Evolutionary conservation across 192 early-diverging fungal genomes (phyloP), one percentile per base, ranked within the genome.

Genomic region (Coemansia sp.): DNA sequence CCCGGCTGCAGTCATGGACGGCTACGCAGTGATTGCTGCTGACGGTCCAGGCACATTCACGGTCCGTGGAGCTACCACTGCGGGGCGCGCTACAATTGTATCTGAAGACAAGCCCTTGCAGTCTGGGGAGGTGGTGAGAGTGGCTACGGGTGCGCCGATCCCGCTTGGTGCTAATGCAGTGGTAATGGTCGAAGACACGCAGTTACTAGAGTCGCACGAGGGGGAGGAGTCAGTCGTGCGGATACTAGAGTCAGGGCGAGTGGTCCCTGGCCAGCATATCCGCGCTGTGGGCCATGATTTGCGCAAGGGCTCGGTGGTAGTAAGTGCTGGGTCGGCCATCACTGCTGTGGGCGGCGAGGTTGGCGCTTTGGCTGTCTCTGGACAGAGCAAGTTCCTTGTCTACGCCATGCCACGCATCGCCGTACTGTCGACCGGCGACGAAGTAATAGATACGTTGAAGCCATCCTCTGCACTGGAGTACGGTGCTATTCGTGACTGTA

Each of bases 151-250:
- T 13, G 97, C 93, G 0, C 87, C 92, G 34, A 66, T 99, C 6
- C 96, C 95, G 2, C 76, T 73, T 3, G 93, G 92, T 7, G 94
- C 97, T 0, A 88, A 88, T 40, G 95, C 95, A 11, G 92, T 99
- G n/a, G 91, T 97, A 15, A 99, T 99, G 97, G 91, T 97, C 18
- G 97, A 99, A 72, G 91, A 97, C 64, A 97, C 97, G 2, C 70
- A 79, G 55, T 79, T 99, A 7, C 69, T 91, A 16, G 41, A 38
- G 58, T 41, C 69, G 1, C 78, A 70, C 36, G 88, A 90, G 50
- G 88, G 87, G 13, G 85, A 86, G 29, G 66, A 82, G 36, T 83
- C 90, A 1, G 60, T 68, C 16, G 74, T 69, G 82, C 71, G 40
- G 39, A 76, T 64, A 71, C 79, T 29, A 46, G 72, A 61, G 20